Percentiles rank a stretch among this genome's conserved stretches.
These are phyloP conservation scores for Aureobasidium namibiae DNA, from an alignment of 2,329 filamentous ascomycete species.

Conservation along the genomic window DNA sequence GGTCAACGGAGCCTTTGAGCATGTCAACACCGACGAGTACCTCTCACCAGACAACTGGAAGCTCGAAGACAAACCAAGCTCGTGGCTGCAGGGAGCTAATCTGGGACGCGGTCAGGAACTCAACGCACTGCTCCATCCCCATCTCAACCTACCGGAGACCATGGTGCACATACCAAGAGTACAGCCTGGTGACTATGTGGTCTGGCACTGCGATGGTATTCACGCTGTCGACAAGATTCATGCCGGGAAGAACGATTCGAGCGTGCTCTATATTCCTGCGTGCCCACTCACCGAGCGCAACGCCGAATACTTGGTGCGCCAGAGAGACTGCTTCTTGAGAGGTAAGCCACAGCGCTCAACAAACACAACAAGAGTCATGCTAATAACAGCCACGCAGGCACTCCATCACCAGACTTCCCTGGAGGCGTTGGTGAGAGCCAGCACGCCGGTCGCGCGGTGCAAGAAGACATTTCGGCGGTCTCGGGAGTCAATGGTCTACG, in stretches of 20 bases:
- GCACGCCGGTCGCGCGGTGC: constrained; percentile 29
- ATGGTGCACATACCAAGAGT: constrained; percentile 67
- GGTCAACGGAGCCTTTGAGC: constrained; percentile 24
- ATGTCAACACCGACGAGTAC: constrained; percentile 37
- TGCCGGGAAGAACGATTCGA: constrained; percentile 38
- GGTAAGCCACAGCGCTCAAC: constrained; percentile 31
- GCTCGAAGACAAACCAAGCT: constrained; percentile 45
- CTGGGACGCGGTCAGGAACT: constrained; percentile 64
- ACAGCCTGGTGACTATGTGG: constrained; percentile 64
- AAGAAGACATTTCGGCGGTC: constrained; percentile 26
- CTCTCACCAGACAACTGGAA: constrained; percentile 53
- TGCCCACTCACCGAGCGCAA: constrained; percentile 69
- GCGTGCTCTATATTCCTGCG: constrained; percentile 61
- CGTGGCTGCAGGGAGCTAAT: constrained; percentile 61
- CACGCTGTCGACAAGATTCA: constrained; percentile 71
- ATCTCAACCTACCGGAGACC: constrained; percentile 55
- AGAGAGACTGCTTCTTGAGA: constrained; percentile 56
- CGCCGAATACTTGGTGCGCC: constrained; percentile 57
- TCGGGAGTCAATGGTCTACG: constrained; percentile 26
- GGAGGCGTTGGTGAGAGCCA: constrained; percentile 52
- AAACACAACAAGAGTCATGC: neutral
- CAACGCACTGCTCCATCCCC: constrained; percentile 55
- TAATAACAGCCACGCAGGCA: constrained; percentile 15
- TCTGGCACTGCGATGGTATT: constrained; percentile 62
- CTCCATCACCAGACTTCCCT: constrained; percentile 36